A percentile compares a stretch with the other conserved stretches of the same genome.
Evolutionary conservation across 805 yeast genomes (phyloP).

Genomic region (Limtongia smithiae): DNA sequence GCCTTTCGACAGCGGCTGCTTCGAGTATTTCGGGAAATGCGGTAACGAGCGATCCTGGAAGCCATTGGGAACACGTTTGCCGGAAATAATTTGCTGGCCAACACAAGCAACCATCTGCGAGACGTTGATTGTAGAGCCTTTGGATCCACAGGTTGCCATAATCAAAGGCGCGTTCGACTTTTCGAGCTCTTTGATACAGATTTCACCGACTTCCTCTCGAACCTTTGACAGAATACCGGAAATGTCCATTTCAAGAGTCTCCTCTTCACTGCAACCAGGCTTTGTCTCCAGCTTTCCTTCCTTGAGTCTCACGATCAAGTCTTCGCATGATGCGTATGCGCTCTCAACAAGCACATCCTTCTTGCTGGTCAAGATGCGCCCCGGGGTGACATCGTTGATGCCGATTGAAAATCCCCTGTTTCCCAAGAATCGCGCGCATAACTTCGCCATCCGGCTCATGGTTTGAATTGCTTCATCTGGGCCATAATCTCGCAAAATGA

Average conservation of each 20-base stretch:
- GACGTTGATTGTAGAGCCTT: slow-evolving; percentile 95
- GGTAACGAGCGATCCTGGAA: slow-evolving; percentile 98
- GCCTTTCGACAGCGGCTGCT: slow-evolving; percentile 97
- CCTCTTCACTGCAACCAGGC: slow-evolving; percentile 99
- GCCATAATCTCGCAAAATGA: slow-evolving; percentile 94
- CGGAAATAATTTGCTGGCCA: slow-evolving; percentile 97
- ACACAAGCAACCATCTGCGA: slow-evolving; percentile 99
- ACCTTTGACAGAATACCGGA: slow-evolving; percentile 95
- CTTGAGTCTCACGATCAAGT: slow-evolving; percentile 70
- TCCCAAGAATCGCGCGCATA: slow-evolving; percentile 93
- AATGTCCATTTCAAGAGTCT: slow-evolving; percentile 94
- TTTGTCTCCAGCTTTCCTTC: slow-evolving; percentile 92
- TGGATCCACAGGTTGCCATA: slow-evolving; percentile 99
- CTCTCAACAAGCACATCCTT: slow-evolving; percentile 86
- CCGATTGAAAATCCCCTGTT: slow-evolving; percentile 97
- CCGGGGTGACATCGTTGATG: slow-evolving; percentile 95
- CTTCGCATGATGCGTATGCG: slow-evolving; percentile 90
- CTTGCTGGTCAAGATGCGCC: slow-evolving; percentile 62
- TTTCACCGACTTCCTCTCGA: slow-evolving; percentile 98
- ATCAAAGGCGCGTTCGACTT: slow-evolving; percentile 91
- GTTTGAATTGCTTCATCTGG: slow-evolving; percentile 92
- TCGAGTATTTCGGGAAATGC: slow-evolving; percentile 91
- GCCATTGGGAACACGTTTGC: slow-evolving; percentile 99
- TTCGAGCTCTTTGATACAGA: slow-evolving; percentile 88
- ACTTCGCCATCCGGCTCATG: slow-evolving; percentile 98